Evolutionary conservation across 495 filamentous ascomycete genomes (phyloP).

Genomic region (Talaromyces stipitatus): DNA sequence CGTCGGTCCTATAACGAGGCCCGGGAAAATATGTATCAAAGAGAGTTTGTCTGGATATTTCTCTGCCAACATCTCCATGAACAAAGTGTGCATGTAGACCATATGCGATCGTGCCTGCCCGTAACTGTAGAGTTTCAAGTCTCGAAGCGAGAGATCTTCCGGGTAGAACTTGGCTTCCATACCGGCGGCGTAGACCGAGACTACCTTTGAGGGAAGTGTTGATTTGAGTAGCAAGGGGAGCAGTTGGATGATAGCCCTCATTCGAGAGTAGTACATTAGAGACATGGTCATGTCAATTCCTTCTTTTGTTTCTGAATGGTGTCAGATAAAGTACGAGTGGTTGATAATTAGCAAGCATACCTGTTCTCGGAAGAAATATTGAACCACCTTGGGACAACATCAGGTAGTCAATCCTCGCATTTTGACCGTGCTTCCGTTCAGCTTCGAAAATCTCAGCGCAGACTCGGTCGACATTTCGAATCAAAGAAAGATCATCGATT

Average conservation of each 20-base stretch:
- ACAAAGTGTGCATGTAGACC: slow-evolving; percentile 14
- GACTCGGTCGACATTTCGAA: slow-evolving; percentile 20
- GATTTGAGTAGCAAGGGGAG: slow-evolving; percentile 17
- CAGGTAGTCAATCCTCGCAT: slow-evolving; percentile 17
- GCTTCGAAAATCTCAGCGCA: slow-evolving; percentile 16
- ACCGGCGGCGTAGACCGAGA: slow-evolving; percentile 14
- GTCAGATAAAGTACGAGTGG: neutral
- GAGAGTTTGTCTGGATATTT: slow-evolving; percentile 9
- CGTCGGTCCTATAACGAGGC: slow-evolving; percentile 8
- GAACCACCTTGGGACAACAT: slow-evolving; percentile 20
- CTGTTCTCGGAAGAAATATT: slow-evolving; percentile 5
- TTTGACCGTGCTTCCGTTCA: slow-evolving; percentile 8
- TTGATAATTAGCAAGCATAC: neutral
- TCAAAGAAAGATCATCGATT: slow-evolving; percentile 16
- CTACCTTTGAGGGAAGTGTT: slow-evolving; percentile 6
- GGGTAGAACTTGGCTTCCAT: slow-evolving; percentile 9
- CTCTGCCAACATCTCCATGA: slow-evolving; percentile 13
- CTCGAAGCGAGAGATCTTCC: slow-evolving; percentile 13
- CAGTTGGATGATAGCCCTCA: slow-evolving; percentile 18
- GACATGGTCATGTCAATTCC: slow-evolving; percentile 17
- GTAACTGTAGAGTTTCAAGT: slow-evolving; percentile 5
- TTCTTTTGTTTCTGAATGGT: slow-evolving; percentile 13
- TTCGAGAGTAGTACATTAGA: slow-evolving; percentile 24
- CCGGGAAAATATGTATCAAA: slow-evolving; percentile 12
- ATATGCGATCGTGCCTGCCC: slow-evolving; percentile 8